Evolutionary conservation across 1,284 basidiomycete species (phyloP), one percentile per base, ranked within the genome.

Genomic region (Heterobasidion irregulare): DNA sequence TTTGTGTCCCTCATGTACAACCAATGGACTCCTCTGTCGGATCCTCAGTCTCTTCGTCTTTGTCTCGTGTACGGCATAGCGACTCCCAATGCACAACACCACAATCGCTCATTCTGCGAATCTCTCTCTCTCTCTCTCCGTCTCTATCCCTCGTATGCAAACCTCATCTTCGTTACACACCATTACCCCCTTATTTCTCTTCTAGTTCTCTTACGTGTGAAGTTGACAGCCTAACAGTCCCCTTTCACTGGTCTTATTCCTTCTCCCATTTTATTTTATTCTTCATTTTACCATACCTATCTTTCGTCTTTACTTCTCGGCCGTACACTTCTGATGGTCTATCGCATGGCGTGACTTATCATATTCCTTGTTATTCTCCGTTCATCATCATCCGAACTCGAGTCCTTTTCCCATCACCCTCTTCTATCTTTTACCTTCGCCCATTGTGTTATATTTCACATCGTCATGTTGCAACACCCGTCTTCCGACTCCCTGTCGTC

Each of bases 211-310:
- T 57, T 69, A 69, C 69, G 71, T 70, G 73, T 70, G 71, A 73
- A 71, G 72, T 70, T 70, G 71, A 71, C 72, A 68, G 63, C 62
- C 67, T 64, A 61, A 59, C 59, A 57, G 60, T 65, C 59, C 61
- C 56, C 60, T 67, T 34, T 36, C 16, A 12, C 13, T n/a, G 12
- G 12, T 13, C 34, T 18, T 64, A 65, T 62, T 64, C 56, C 58
- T 58, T 65, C 61, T 66, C 67, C 66, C 57, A 64, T 66, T 59
- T 77, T 81, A 82, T 78, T 77, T 88, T 86, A 87, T 88, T 85
- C 77, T 80, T 84, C 81, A 84, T 73, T 78, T 84, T 86, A 84
- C 84, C 72, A 69, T 69, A 72, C 67, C 65, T 67, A 65, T 64
- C 63, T 57, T 58, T 61, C 53, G 59, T 54, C 15, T 13, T 18